Base-by-base conservation (phyloP, 2,329 filamentous ascomycete genomes). In the Phialophora verrucosa region DNA sequence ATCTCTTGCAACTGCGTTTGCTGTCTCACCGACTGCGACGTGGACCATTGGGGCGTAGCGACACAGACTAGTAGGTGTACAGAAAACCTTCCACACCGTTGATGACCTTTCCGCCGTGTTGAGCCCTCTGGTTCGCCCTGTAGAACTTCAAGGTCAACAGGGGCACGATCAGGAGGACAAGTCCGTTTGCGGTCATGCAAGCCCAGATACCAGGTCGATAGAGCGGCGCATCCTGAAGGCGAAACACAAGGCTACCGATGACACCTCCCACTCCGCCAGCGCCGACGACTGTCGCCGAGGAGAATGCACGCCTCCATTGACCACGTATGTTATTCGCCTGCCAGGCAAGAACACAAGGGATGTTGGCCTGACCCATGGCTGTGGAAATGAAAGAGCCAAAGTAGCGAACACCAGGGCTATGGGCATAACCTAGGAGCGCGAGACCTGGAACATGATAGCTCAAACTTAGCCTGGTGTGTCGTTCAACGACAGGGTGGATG, bases 41-140 rank as follows among this genome's bases (percentile, higher is more conserved):
- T n/a, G n/a, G n/a, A n/a, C n/a, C n/a, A n/a, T n/a, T n/a, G n/a
- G n/a, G n/a, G n/a, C n/a, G n/a, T n/a, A n/a, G n/a, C n/a, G n/a
- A n/a, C n/a, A n/a, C n/a, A n/a, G n/a, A n/a, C n/a, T n/a, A 54
- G 27, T 54, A 54, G 29, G 73, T 80, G 71, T 80, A 80, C 47
- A 77, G 75, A 69, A 80, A 80, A 14, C 71, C 71, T 11, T 74
- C 62, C 20, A 74, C 72, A 14, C 81, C 79, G 72, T 88, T 86
- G 53, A 88, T 78, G 1, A 84, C 61, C 42, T 75, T 78, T 71
- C 79, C 78, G 0, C 84, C 85, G 29, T 51, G 38, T 50, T 73
- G 77, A 12, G 72, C 76, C 47, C 64, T 35, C 61, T 67, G 63
- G 57, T 69, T 69, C 14, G 67, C 67, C 29, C 61, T 31, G 23